phyloP scores from a whole-genome alignment of 2,329 filamentous ascomycete genomes.

The Clonostachys rhizophaga region DNA sequence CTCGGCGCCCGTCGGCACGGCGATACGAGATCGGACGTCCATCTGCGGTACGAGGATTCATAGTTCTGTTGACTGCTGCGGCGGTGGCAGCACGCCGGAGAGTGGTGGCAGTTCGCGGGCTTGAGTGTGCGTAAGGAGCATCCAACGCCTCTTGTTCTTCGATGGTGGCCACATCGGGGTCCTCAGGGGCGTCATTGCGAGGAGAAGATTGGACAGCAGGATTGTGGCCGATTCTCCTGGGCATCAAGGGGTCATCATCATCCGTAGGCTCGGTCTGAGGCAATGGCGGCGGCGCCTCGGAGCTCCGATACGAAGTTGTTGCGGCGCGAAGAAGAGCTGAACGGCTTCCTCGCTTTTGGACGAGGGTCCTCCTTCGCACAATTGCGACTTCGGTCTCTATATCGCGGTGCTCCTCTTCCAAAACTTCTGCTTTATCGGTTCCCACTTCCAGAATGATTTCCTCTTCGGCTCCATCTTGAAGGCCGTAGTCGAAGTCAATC shows the following conservation, averaged over 20 bases:
- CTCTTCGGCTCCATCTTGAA: slow-evolving; percentile 46
- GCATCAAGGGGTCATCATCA: slow-evolving; percentile 47
- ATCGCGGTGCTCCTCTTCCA: slow-evolving; percentile 71
- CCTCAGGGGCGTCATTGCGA: slow-evolving; percentile 21
- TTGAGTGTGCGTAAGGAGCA: slow-evolving; percentile 68
- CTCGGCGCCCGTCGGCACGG: slow-evolving; percentile 63
- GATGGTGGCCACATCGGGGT: slow-evolving; percentile 39
- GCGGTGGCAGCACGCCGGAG: slow-evolving; percentile 70
- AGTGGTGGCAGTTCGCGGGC: slow-evolving; percentile 65
- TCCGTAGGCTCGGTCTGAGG: slow-evolving; percentile 20
- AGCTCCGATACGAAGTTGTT: slow-evolving; percentile 25
- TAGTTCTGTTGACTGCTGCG: slow-evolving; percentile 67
- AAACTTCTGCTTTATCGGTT: slow-evolving; percentile 59
- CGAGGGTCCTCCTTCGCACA: slow-evolving; percentile 68
- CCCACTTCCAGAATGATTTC: slow-evolving; percentile 72
- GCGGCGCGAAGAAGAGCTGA: slow-evolving; percentile 42
- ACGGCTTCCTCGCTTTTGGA: slow-evolving; percentile 50
- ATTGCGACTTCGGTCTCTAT: slow-evolving; percentile 76
- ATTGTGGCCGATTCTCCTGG: slow-evolving; percentile 36
- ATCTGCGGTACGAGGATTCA: slow-evolving; percentile 54
- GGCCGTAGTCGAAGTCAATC: slow-evolving; percentile 67
- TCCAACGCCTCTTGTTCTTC: slow-evolving; percentile 61
- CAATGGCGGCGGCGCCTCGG: slow-evolving; percentile 18
- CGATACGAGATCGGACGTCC: slow-evolving; percentile 56
- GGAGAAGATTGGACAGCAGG: slow-evolving; percentile 5